Percentiles rank a stretch among this genome's conserved stretches.
phyloP scores from a whole-genome alignment of 2,329 filamentous ascomycete genomes.

The Endocalyx cinctus region DNA sequence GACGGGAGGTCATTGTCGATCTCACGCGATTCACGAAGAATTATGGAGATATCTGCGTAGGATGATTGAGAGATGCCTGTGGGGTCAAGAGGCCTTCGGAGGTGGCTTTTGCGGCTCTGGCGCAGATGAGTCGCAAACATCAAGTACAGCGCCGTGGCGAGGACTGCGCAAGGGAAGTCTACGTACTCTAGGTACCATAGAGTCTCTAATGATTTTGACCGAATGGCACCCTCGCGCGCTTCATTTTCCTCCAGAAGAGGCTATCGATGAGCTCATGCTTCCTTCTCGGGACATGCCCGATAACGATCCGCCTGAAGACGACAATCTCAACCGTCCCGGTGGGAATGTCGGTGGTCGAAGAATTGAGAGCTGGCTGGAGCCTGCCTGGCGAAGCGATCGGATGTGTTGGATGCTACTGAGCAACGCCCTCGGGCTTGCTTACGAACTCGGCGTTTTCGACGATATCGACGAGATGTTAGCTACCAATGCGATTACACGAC shows the following conservation, averaged over 20 bases:
- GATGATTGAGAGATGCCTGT: slow-evolving; percentile 93
- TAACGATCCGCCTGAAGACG: slow-evolving; percentile 38
- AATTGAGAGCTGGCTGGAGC: slow-evolving; percentile 94
- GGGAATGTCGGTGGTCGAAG: slow-evolving; percentile 73
- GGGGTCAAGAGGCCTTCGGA: slow-evolving; percentile 94
- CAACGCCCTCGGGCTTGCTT: slow-evolving; percentile 82
- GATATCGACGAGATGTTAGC: slow-evolving; percentile 70
- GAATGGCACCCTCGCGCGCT: slow-evolving; percentile 96
- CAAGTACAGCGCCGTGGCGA: slow-evolving; percentile 66
- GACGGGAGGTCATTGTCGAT: slow-evolving; percentile 75
- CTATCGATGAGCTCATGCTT: slow-evolving; percentile 63
- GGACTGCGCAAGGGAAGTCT: slow-evolving; percentile 72
- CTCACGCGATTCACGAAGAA: slow-evolving; percentile 89
- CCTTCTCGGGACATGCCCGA: slow-evolving; percentile 51
- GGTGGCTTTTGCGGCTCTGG: slow-evolving; percentile 78
- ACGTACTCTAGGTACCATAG: slow-evolving; percentile 86
- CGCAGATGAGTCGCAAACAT: slow-evolving; percentile 56
- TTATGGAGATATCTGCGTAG: slow-evolving; percentile 90
- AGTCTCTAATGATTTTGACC: slow-evolving; percentile 88
- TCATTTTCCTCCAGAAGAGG: slow-evolving; percentile 84
- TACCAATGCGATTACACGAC: slow-evolving; percentile 53
- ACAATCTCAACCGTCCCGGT: slow-evolving; percentile 35
- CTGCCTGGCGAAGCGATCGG: slow-evolving; percentile 87
- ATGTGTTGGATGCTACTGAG: slow-evolving; percentile 98
- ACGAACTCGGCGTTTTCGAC: slow-evolving; percentile 94